Conservation (phyloP, 257 asterid species). For the Solanum boliviense region DNA sequence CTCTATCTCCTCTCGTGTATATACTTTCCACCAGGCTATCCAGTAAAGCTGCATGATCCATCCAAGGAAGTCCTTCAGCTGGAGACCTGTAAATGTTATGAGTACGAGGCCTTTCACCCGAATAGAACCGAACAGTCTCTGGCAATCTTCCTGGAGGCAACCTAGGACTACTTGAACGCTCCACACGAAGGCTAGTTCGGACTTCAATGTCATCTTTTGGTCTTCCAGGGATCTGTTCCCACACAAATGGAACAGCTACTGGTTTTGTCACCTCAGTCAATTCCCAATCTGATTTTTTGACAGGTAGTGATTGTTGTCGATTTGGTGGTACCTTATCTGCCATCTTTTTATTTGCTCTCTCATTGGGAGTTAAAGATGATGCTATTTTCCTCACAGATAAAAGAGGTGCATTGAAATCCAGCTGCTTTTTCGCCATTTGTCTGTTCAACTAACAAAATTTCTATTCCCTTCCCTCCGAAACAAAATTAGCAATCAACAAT, state of each 20-base stretch:
- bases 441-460: neutral
- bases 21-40: slow-evolving; percentile 60
- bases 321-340: slow-evolving; percentile 17
- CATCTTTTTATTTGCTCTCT: slow-evolving; percentile 26
- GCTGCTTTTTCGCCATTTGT: slow-evolving; percentile 68
- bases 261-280: slow-evolving; percentile 54
- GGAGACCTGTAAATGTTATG: slow-evolving; percentile 29
- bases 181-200: slow-evolving; percentile 28
- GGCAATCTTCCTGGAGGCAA: slow-evolving; percentile 61
- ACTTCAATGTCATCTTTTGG: slow-evolving; percentile 38
- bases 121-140: slow-evolving; percentile 27
- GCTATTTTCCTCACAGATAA: slow-evolving; percentile 58
- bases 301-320: slow-evolving; percentile 41
- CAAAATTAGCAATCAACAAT: neutral
- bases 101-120: slow-evolving; percentile 50
- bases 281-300: slow-evolving; percentile 27
- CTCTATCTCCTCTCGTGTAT: slow-evolving; percentile 39
- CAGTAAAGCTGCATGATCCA: slow-evolving; percentile 68
- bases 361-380: slow-evolving; percentile 32
- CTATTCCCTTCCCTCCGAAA: neutral
- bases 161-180: slow-evolving; percentile 42
- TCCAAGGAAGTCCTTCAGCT: slow-evolving; percentile 27
- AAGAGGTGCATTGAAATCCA: slow-evolving; percentile 73
- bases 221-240: slow-evolving; percentile 84
- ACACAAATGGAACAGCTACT: slow-evolving; percentile 69